Evolutionary conservation across 2,329 filamentous ascomycete genomes (phyloP).

Genomic region (Tolypocladium pustulatum): DNA sequence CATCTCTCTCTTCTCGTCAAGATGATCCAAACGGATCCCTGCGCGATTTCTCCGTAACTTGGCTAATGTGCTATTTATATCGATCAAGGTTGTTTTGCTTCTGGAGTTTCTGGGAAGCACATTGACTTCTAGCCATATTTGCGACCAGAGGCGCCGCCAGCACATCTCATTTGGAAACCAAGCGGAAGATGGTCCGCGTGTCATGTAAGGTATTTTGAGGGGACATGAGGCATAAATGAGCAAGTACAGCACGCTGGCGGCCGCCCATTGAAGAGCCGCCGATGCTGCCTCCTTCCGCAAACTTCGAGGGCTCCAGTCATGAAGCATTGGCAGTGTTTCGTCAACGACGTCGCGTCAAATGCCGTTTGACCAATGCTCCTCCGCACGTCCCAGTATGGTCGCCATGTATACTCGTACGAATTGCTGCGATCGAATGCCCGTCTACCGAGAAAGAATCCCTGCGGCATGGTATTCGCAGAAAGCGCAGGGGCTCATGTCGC

Average conservation of each 20-base stretch:
- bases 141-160: background rate
- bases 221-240: background rate
- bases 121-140: background rate
- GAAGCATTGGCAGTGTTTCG: background rate
- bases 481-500: background rate
- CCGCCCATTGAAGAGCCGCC: background rate
- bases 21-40: background rate
- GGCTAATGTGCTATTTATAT: background rate
- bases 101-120: background rate
- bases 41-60: background rate
- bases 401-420: background rate
- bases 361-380: background rate
- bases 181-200: background rate
- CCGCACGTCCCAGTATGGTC: background rate
- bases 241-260: background rate
- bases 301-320: background rate
- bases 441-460: background rate
- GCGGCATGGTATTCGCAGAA: background rate
- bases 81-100: background rate
- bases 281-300: background rate
- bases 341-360: background rate
- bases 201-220: background rate
- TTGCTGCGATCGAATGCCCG: background rate
- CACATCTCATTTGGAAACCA: background rate
- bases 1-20: background rate